Conservation (phyloP, 345 rosid species). For the Lepidium didymum region DNA sequence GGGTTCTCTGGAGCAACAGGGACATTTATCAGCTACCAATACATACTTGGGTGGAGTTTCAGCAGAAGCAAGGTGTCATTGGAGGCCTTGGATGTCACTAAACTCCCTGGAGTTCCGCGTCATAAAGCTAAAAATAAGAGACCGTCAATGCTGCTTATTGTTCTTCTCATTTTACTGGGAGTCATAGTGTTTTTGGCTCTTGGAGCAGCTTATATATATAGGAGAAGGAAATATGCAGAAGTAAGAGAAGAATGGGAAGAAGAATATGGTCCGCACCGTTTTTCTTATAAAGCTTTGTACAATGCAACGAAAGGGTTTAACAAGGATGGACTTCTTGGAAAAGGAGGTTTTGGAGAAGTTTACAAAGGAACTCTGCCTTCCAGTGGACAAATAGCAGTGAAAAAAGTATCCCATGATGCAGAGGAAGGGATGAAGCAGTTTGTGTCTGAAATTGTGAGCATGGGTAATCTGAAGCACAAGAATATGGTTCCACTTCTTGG, state of each 20-base stretch:
- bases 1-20: conserved; percentile 68
- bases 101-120: conserved; percentile 49
- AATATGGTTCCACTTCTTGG: conserved; percentile 45
- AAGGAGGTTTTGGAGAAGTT: conserved; percentile 47
- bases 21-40: conserved; percentile 32
- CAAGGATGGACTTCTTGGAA: conserved; percentile 34
- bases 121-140: background rate
- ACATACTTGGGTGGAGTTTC: conserved; percentile 64
- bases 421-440: conserved; percentile 47
- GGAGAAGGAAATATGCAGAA: conserved; percentile 32
- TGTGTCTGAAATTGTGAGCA: conserved; percentile 35
- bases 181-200: conserved; percentile 4
- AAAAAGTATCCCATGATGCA: conserved; percentile 42
- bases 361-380: conserved; percentile 43
- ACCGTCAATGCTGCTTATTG: background rate
- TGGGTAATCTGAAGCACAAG: conserved; percentile 42
- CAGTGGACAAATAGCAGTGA: conserved; percentile 41
- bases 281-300: conserved; percentile 34
- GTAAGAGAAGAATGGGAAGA: conserved; percentile 44
- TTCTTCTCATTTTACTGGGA: conserved; percentile 5
- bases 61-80: conserved; percentile 30
- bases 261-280: conserved; percentile 39
- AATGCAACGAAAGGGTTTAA: conserved; percentile 41
- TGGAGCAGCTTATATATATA: conserved; percentile 21
- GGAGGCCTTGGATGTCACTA: conserved; percentile 28